These are phyloP conservation scores for Rhodomyrtus tomentosa DNA, from an alignment of 345 rosid species.

Conservation along the genomic window DNA sequence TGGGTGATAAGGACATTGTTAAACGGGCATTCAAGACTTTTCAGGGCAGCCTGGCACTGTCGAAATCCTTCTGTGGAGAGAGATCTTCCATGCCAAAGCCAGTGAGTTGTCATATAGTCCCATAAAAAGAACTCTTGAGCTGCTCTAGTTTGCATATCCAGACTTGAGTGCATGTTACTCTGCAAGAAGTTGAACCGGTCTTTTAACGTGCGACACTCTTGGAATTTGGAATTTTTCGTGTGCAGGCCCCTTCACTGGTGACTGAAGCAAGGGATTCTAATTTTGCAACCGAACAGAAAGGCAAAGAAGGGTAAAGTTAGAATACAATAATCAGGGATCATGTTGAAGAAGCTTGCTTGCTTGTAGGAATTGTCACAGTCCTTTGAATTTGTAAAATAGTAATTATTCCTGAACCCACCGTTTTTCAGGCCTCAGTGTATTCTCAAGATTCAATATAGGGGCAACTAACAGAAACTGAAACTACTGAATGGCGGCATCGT, in stretches of 20 bases:
- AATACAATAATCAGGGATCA: not conserved
- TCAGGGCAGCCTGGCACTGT: slow-evolving; percentile 41
- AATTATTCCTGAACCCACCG: not conserved
- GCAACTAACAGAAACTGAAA: not conserved
- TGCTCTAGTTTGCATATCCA: not conserved
- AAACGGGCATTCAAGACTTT: slow-evolving; percentile 79
- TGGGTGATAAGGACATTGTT: slow-evolving; percentile 94
- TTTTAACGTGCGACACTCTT: not conserved
- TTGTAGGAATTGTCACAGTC: not conserved
- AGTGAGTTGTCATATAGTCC: slow-evolving; percentile 14
- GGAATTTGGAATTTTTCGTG: not conserved
- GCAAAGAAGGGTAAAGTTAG: slow-evolving; percentile 50
- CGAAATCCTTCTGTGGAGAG: slow-evolving; percentile 28
- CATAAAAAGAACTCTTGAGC: not conserved
- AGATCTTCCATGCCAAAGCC: slow-evolving; percentile 35
- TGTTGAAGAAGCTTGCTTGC: not conserved
- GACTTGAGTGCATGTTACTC: not conserved
- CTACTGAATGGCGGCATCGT: not conserved
- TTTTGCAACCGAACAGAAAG: slow-evolving; percentile 23
- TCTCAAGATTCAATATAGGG: not conserved
- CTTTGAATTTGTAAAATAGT: not conserved
- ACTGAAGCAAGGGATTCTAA: slow-evolving; percentile 26
- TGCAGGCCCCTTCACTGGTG: slow-evolving; percentile 31
- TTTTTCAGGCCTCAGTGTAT: not conserved
- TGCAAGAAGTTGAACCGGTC: not conserved